Percentiles rank a stretch among this genome's conserved stretches.
phyloP scores from a whole-genome alignment of 108 stramenopile species.

The Skeletonema grethae region DNA sequence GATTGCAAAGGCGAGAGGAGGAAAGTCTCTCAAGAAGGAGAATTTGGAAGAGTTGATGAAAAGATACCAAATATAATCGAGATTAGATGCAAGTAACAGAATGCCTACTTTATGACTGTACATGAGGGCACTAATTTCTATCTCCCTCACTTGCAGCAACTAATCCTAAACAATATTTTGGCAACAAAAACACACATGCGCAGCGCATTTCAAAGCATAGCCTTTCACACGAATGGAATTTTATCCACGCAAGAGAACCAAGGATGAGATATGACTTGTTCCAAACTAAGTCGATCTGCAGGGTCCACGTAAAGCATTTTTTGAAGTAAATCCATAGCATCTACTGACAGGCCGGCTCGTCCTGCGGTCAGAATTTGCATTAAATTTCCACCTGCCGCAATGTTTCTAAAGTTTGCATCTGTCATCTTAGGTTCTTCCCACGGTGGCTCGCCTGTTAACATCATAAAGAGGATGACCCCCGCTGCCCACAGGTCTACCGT shows the following conservation, averaged over 20 bases:
- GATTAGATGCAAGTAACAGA: background rate
- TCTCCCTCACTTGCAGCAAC: background rate
- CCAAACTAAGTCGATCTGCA: conserved; percentile 55
- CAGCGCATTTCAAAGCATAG: background rate
- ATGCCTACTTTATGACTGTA: background rate
- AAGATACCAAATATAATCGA: too few species aligned
- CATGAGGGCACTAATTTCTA: background rate
- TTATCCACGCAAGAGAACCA: conserved; percentile 32
- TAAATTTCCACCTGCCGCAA: conserved; percentile 49
- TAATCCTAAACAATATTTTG: background rate
- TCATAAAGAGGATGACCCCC: conserved; percentile 85
- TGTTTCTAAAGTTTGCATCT: conserved; percentile 67
- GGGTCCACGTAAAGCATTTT: conserved; percentile 69
- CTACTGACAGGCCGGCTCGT: conserved; percentile 39
- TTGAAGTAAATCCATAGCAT: conserved; percentile 58
- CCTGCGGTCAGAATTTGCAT: conserved; percentile 48
- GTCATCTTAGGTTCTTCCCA: conserved; percentile 52
- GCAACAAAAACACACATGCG: background rate
- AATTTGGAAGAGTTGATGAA: too few species aligned
- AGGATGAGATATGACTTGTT: conserved; percentile 64
- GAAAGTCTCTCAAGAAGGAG: conserved; percentile 1
- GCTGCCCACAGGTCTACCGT: conserved; percentile 84
- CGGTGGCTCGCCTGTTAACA: conserved; percentile 75
- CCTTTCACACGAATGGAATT: background rate
- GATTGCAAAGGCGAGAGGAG: conserved; percentile 20